A percentile compares a stretch with the other conserved stretches of the same genome.
Conservation (phyloP, 257 asterid genomes). For the Verbena officinalis region DNA sequence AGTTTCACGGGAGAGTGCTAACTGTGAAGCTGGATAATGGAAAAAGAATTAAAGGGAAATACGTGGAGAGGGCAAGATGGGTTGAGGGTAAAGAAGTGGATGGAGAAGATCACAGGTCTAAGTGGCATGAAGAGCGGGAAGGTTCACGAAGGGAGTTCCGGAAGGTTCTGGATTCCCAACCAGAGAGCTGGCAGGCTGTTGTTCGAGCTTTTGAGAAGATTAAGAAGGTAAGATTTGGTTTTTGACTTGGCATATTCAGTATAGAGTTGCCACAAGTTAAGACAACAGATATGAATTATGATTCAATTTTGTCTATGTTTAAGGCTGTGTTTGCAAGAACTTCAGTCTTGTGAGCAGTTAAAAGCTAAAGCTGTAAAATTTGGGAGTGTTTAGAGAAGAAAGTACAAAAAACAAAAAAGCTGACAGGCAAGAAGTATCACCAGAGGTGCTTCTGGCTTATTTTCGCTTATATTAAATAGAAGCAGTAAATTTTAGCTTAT, state of each 20-base stretch:
- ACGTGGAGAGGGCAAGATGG: slow-evolving; percentile 57
- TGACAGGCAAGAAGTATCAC: too few species aligned
- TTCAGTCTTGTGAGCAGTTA: too few species aligned
- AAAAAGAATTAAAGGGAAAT: slow-evolving; percentile 56
- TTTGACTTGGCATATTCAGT: slow-evolving; percentile 6
- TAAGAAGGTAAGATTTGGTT: slow-evolving; percentile 63
- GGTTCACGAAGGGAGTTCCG: slow-evolving; percentile 65
- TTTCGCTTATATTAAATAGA: too few species aligned
- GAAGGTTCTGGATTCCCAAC: slow-evolving; percentile 80
- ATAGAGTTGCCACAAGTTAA: slow-evolving; percentile 6
- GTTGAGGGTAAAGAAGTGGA: slow-evolving; percentile 53
- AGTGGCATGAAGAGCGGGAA: slow-evolving; percentile 96
- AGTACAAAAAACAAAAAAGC: too few species aligned
- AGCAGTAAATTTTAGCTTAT: too few species aligned
- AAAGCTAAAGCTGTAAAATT: too few species aligned
- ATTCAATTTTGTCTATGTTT: not conserved
- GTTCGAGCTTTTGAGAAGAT: slow-evolving; percentile 84
- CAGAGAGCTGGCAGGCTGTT: slow-evolving; percentile 95
- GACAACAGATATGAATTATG: not conserved
- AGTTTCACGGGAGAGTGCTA: slow-evolving; percentile 88
- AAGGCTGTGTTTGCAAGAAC: too few species aligned
- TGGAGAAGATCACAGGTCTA: slow-evolving; percentile 50
- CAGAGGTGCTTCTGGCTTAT: too few species aligned
- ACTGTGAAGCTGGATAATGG: slow-evolving; percentile 95
- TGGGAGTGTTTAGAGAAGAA: too few species aligned